These are phyloP conservation scores for Chamaecyparis obtusa DNA, from an alignment of 75 land plant species.

Conservation along the genomic window DNA sequence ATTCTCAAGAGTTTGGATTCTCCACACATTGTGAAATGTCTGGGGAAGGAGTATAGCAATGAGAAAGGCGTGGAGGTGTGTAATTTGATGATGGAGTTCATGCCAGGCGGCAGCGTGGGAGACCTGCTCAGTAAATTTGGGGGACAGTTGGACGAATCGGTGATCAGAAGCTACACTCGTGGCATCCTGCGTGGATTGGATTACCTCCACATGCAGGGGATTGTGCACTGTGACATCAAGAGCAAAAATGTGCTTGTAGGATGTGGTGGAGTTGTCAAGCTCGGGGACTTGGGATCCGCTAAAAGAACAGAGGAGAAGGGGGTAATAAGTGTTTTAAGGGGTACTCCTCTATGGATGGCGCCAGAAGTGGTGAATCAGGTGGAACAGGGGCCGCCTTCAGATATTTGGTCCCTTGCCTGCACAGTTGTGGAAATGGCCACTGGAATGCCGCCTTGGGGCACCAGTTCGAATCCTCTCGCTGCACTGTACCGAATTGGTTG, in stretches of 20 bases:
- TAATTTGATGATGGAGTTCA: too few species aligned
- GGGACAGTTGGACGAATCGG: too few species aligned
- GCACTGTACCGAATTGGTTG: conserved; percentile 29
- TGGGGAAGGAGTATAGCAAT: too few species aligned
- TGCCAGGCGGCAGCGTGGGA: too few species aligned
- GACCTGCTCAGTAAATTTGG: too few species aligned
- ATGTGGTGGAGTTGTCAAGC: not conserved
- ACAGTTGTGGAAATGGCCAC: conserved; percentile 40
- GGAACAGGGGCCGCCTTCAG: too few species aligned
- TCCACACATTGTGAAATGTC: too few species aligned
- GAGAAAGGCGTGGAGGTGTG: too few species aligned
- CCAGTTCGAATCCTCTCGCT: conserved; percentile 14
- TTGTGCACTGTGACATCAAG: conserved; percentile 63
- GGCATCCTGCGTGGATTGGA: too few species aligned
- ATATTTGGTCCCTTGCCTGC: conserved; percentile 41
- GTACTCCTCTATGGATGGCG: conserved; percentile 10
- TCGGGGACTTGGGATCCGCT: conserved; percentile 50
- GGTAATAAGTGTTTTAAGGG: conserved; percentile 29
- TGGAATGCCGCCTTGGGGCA: conserved; percentile 29
- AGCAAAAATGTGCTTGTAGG: conserved; percentile 45
- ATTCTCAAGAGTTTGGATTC: too few species aligned
- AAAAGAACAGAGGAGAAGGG: conserved; percentile 8
- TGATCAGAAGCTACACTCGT: too few species aligned
- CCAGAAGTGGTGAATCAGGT: too few species aligned
- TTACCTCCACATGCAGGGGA: not conserved